Evolutionary conservation across 352 stramenopile species (phyloP).

Genomic region (Phytopythium cucurbitacearum): DNA sequence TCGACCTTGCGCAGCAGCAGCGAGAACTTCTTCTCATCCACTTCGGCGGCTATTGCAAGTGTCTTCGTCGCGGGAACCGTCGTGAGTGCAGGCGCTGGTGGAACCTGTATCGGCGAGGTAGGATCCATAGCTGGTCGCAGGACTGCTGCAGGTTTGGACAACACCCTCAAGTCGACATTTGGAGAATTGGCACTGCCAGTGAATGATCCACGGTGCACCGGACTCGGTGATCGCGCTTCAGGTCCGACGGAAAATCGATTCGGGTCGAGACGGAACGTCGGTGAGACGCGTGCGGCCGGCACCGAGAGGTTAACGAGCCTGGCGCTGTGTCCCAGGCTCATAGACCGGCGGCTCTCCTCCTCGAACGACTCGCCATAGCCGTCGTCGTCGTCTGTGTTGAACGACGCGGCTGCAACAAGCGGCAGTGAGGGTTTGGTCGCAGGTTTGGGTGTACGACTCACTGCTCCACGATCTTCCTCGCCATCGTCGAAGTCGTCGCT

Average conservation of each 20-base stretch:
- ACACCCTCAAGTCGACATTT: constrained; percentile 39
- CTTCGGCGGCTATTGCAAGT: constrained; percentile 15
- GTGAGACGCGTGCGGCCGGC: constrained; percentile 31
- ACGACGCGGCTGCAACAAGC: not conserved
- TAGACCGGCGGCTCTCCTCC: constrained; percentile 51
- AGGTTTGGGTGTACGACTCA: too few relatives aligned
- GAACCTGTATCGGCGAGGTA: too few relatives aligned
- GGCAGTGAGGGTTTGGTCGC: not conserved
- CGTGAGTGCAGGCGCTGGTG: too few relatives aligned
- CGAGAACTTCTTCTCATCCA: constrained; percentile 52
- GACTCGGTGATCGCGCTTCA: not conserved
- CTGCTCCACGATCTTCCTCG: constrained; percentile 12
- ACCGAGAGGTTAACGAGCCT: constrained; percentile 61
- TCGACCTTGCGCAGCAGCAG: constrained; percentile 73
- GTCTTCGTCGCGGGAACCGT: not conserved
- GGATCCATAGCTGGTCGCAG: too few relatives aligned
- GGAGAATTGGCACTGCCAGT: constrained; percentile 25
- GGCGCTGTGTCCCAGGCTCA: constrained; percentile 16
- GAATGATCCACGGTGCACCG: not conserved
- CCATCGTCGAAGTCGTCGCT: constrained; percentile 71
- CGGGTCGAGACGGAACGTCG: constrained; percentile 15
- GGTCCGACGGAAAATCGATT: constrained; percentile 9
- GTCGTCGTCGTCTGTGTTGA: constrained; percentile 5
- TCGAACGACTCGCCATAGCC: constrained; percentile 75
- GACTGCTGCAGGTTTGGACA: constrained; percentile 20